Base-by-base conservation (phyloP, 2,329 filamentous ascomycete genomes). In the Cladophialophora bantiana region DNA sequence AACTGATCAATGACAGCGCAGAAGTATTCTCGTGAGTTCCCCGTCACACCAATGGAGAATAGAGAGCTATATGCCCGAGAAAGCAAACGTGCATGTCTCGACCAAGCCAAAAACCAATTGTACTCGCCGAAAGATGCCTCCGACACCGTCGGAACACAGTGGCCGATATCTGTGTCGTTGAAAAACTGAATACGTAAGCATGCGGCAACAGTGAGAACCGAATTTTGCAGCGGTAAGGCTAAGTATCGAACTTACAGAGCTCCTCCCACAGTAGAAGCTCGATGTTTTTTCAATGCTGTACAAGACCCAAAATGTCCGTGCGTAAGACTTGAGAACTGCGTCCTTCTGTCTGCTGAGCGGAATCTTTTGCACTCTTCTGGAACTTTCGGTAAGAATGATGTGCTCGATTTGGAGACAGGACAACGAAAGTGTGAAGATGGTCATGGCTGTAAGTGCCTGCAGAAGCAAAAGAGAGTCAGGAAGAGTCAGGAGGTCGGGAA, bases 241-340 rank as follows among this genome's bases (percentile, higher is more conserved):
- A 1, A 7, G 35, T 36, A 36, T 7, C 31, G 15, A 20, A 57
- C 31, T n/a, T 45, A 59, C 56, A 20, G 56, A 59, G 31, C 56
- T 45, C 4, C 56, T 12, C 4, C 56, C 56, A 59, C 31, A 59
- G 13, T 59, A 42, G 36, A 59, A 59, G 15, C 35, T 45, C 40
- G 36, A 42, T 45, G 36, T 59, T 15, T 59, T 59, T 31, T 59
- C 56, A 45, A 59, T 45, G 15, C 34, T 59, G 26, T 59, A 59
- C n/a, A 59, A 31, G 4, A 59, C 56, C 56, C 56, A 59, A 20
- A 59, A 59, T 4, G 26, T 18, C 13, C 56, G 35, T 3, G 34
- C 56, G 35, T 59, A 45, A 9, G 36, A 7, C 7, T 36, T 12
- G 5, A 12, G 1, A 36, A 36, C 7, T 36, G 2, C 35, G 10